phyloP scores from a whole-genome alignment of 441 rosid genomes.

The Populus trichocarpa region DNA sequence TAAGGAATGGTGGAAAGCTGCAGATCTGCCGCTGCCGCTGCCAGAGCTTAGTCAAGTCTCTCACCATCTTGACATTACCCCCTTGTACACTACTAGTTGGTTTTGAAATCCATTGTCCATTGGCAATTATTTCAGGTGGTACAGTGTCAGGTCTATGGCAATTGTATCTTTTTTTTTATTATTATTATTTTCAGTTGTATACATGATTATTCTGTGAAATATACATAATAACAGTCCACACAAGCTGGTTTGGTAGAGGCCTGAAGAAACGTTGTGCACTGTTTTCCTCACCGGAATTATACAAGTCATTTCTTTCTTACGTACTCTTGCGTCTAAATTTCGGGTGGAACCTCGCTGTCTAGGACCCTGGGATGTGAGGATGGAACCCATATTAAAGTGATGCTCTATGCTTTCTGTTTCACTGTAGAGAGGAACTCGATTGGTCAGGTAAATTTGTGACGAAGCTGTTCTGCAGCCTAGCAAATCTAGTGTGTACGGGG shows the following conservation, averaged over 20 bases:
- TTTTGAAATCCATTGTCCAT: conserved; percentile 15
- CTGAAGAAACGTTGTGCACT: background rate
- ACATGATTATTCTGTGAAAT: conserved; percentile 19
- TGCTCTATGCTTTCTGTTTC: too few species aligned
- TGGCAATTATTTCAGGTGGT: conserved; percentile 17
- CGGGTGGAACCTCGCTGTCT: background rate
- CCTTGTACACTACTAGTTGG: conserved; percentile 6
- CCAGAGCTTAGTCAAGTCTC: conserved; percentile 3
- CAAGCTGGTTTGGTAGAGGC: background rate
- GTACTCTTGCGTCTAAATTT: background rate
- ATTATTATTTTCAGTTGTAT: conserved; percentile 1
- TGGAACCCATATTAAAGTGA: background rate
- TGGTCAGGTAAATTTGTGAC: background rate
- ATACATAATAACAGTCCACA: background rate
- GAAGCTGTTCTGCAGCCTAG: background rate
- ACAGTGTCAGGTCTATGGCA: conserved; percentile 11
- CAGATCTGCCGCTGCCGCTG: conserved; percentile 10
- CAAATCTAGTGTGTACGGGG: background rate
- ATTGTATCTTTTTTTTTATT: conserved; percentile 12
- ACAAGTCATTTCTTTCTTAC: background rate
- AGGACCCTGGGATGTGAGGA: background rate
- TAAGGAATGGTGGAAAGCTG: conserved; percentile 9
- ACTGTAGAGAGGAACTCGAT: background rate
- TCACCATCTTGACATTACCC: background rate
- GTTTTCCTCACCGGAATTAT: background rate